Evolutionary conservation across 495 filamentous ascomycete species (phyloP).

Genomic region (Echria macrotheca): DNA sequence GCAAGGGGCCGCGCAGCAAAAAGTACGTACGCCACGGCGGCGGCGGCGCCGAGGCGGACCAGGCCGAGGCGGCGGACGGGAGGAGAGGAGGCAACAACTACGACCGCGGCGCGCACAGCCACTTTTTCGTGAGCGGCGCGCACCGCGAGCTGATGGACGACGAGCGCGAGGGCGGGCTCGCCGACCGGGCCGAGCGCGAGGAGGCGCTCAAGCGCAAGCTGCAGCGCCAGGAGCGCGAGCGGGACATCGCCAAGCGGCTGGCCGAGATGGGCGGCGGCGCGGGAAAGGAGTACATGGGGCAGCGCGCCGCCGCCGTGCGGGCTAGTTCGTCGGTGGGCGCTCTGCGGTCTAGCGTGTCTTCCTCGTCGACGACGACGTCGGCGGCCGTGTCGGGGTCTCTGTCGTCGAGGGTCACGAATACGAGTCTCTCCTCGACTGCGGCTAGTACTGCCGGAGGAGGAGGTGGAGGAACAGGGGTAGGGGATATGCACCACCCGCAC

Average conservation of each 20-base stretch:
- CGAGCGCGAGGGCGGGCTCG: slow-evolving; percentile 51
- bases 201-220: slow-evolving; percentile 65
- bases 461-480: no score
- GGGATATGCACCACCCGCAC: neutral
- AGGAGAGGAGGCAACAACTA: slow-evolving; percentile 37
- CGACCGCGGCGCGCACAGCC: slow-evolving; percentile 52
- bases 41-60: neutral
- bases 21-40: neutral
- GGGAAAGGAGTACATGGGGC: slow-evolving; percentile 73
- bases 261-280: slow-evolving; percentile 56
- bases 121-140: slow-evolving; percentile 50
- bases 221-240: slow-evolving; percentile 69
- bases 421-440: neutral
- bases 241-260: slow-evolving; percentile 70
- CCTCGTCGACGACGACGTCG: slow-evolving; percentile 6
- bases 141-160: slow-evolving; percentile 65
- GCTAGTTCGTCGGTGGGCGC: slow-evolving; percentile 43
- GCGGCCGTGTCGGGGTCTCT: slow-evolving; percentile 6
- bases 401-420: neutral
- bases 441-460: no score
- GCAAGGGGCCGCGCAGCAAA: neutral
- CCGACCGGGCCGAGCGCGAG: slow-evolving; percentile 49
- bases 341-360: slow-evolving; percentile 14
- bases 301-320: slow-evolving; percentile 39
- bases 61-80: slow-evolving; percentile 16